Base-by-base conservation (phyloP, 176 grass and related monocot genomes). In the Oryza meridionalis region DNA sequence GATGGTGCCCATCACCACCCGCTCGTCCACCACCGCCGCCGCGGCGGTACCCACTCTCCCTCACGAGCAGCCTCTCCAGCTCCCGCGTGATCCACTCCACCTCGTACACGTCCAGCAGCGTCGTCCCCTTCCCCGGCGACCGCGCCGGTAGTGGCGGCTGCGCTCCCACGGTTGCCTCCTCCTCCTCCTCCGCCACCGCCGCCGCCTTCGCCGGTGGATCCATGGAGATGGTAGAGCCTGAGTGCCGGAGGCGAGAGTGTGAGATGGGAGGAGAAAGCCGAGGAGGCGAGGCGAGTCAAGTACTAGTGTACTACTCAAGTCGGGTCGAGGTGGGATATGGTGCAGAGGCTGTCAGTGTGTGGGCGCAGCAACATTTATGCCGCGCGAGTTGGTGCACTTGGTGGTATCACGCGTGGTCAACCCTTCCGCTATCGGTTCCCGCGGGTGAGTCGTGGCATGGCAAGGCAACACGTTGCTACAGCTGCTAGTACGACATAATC, bases 21-120 rank as follows among this genome's bases (percentile, higher is more conserved):
- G 67, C 29, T 16, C 11, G 14, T 32, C 29, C 4, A 8, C 2
- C 46, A 21, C 65, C 21, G 43, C 29, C 4, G 11, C 2, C 46
- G 24, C 65, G 15, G 43, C 16, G 70, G 11, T 29, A 58, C 6
- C 67, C 72, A 27, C 21, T 72, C 24, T 77, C 76, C 65, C 37
- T 65, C 15, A 69, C 10, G 69, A 91, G 53, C 27, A 93, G 68
- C 65, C 91, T 75, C 84, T 97, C 89, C 45, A 93, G 84, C 81
- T 93, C 91, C 80, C 86, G 86, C 61, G 86, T 93, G 84, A 97
- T 90, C 84, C 91, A 82, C 71, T 91, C 91, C 74, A 91, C 90
- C 87, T 97, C 91, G 67, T 93, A 76, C 40, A 93, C n/a, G 81
- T 93, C 89, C 5, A 91, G 84, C 62, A 93, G 86, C 84, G 87